phyloP scores from a whole-genome alignment of 148 eudicot species.

The Vaccinium corymbosum region DNA sequence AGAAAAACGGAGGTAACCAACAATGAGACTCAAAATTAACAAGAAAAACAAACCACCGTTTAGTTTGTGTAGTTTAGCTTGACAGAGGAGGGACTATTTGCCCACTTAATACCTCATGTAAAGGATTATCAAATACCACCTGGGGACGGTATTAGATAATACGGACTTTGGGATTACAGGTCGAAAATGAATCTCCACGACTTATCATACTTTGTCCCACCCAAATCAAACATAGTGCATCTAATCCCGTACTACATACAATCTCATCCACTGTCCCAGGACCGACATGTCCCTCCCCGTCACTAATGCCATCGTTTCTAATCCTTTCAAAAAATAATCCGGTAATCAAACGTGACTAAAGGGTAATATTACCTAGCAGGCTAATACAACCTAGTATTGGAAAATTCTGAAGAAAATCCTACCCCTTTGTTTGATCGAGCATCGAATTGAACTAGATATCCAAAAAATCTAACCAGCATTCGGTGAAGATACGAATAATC shows the following conservation, averaged over 20 bases:
- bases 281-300: background rate
- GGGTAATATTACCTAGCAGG: too few relatives aligned
- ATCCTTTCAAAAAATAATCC: background rate
- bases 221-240: background rate
- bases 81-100: background rate
- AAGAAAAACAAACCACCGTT: background rate
- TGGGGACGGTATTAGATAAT: background rate
- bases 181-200: background rate
- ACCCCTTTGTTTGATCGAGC: background rate
- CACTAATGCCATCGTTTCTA: background rate
- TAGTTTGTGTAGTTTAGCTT: background rate
- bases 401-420: background rate
- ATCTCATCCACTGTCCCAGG: background rate
- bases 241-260: background rate
- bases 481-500: background rate
- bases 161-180: background rate
- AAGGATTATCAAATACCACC: background rate
- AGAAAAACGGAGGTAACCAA: background rate
- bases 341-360: background rate
- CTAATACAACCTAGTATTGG: background rate
- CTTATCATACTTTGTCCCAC: background rate
- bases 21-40: background rate
- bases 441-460: background rate
- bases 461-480: background rate
- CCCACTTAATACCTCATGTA: background rate